Base-by-base conservation (phyloP, 1,284 basidiomycete genomes). In the Athelia psychrophila region DNA sequence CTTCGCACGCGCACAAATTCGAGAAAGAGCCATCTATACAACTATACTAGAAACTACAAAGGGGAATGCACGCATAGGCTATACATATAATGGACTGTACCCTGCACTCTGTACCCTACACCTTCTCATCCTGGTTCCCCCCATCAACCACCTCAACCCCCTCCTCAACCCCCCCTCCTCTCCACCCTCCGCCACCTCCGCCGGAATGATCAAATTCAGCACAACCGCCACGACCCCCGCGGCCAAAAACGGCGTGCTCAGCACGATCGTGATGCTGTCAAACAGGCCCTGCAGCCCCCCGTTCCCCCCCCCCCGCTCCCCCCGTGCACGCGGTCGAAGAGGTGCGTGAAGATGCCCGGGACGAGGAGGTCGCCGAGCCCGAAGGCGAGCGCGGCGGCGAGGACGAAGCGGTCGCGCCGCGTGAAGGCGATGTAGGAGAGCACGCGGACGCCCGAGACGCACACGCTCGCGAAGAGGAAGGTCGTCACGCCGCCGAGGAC, bases 401-500 rank as follows among this genome's bases (percentile, higher is more conserved):
- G 78, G 25, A 94, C 77, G 69, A 95, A 93, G 19, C 92, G 76
- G 54, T 91, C 88, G 16, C 90, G 76, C 1, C 92, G 77, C 12
- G 83, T 84, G 63, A 84, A 93, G 10, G 70, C 65, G 44, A 79
- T 73, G 60, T 81, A 83, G 1, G 84, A 77, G 30, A 95, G 73
- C 2, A 95, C 86, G 32, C 88, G 81, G 35, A 91, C 55, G 47
- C 93, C 91, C 0, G 87, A 88, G 15, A 78, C 75, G 24, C 76
- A 74, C 19, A 88, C 86, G 38, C 73, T 80, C 0, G 83, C 81
- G 54, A 86, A 86, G 47, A 90, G 73, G 71, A 89, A 91, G 2
- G 89, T 91, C 13, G 88, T 93, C 2, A 92, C 87, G 3, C 91
- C 91, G 2, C 93, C 92, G 0, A 95, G 78, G 9, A 94, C 88